Evolutionary conservation across 257 asterid species (phyloP).

Genomic region (Ilex aquifolium): DNA sequence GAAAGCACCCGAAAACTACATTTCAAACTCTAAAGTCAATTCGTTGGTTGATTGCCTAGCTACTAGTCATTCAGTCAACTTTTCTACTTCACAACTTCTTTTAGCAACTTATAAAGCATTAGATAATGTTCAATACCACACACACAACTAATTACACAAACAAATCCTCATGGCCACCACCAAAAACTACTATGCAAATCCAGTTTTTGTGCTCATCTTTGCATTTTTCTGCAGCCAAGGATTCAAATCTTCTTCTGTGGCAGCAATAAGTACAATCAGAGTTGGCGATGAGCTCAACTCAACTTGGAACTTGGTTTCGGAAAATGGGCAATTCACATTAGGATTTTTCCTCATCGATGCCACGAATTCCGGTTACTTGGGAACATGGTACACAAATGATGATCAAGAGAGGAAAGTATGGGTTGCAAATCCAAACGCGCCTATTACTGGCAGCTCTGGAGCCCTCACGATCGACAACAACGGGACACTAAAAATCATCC

Average conservation of each 20-base stretch:
- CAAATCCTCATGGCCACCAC: too few relatives aligned
- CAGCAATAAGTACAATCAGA: background rate
- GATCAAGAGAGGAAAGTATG: background rate
- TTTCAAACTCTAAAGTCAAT: too few relatives aligned
- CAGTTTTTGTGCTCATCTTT: too few relatives aligned
- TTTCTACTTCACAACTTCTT: too few relatives aligned
- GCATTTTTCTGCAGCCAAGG: background rate
- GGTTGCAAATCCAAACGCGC: background rate
- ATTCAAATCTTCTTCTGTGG: background rate
- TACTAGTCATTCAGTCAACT: background rate
- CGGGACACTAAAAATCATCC: background rate
- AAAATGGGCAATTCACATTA: background rate
- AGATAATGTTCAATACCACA: too few relatives aligned
- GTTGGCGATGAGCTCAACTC: background rate
- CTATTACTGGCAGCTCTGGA: background rate
- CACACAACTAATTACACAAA: too few relatives aligned
- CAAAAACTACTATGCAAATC: too few relatives aligned
- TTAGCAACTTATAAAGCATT: too few relatives aligned
- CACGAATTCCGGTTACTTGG: background rate
- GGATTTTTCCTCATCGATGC: background rate
- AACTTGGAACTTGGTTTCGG: background rate
- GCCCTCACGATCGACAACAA: background rate
- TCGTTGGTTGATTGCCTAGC: background rate
- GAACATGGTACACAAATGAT: background rate
- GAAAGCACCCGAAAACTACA: too few relatives aligned